Evolutionary conservation across 257 asterid species (phyloP), one percentile per base, ranked within the genome.

Genomic region (Gynochthodes officinalis): DNA sequence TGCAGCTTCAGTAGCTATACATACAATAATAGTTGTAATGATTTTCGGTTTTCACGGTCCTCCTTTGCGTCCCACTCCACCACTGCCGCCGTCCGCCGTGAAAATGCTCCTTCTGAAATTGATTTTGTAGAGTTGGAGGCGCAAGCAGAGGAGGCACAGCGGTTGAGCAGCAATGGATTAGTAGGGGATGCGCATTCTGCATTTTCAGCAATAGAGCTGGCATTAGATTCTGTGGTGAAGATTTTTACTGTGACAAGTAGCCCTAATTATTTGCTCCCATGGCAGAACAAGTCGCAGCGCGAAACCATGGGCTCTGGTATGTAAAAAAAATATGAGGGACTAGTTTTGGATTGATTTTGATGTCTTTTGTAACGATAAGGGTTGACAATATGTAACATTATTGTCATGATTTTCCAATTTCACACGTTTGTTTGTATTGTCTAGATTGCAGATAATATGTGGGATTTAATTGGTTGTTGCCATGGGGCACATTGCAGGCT

Each of bases 201-300:
- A 5, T 87, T 81, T 75, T 69, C 78, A 14, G 98, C 95, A 12
- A 88, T 91, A 30, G 98, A 94, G 74, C 72, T 94, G 85, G 95
- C 99, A 52, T 81, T 94, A 87, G 99, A 91, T 77, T 91, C 96
- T 14, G 99, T 94, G 64, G 96, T 91, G 75, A 94, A 94, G 89
- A 87, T 94, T 57, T 94, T 94, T 73, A 89, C 98, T 15, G 96
- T 94, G 43, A 82, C 98, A 48, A 94, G 93, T 54, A 89, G 99
- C 74, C 99, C 98, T 48, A 94, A 82, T 76, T 94, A 94, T 84
- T 85, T 84, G 77, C 89, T 88, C 9, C 99, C 99, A 18, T 91
- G 99, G 99, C 96, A 89, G 82, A 94, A 91, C 65, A 94, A 91
- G 87, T 74, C 91, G 62, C 97, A 91, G 89, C 96, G 99, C 35